Evolutionary conservation across 2,329 filamentous ascomycete genomes (phyloP).

Genomic region (Paracoccidioides brasiliensis): DNA sequence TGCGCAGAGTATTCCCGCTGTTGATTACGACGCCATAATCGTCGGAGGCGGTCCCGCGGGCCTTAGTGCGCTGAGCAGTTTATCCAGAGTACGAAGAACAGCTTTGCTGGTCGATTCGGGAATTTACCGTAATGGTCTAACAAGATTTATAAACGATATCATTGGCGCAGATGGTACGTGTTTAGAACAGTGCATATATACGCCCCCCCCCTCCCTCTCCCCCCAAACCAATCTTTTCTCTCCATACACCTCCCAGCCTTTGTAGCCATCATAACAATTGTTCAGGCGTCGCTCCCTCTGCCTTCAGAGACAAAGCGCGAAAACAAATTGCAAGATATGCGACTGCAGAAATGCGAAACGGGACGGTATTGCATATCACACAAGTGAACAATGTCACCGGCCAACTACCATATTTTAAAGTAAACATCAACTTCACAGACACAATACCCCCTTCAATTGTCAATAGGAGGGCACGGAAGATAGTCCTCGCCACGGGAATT

Average conservation of each 20-base stretch:
- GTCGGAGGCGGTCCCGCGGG: constrained; percentile 47
- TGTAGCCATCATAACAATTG: constrained; percentile 3
- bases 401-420: neutral
- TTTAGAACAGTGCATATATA: no score
- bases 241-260: neutral
- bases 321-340: constrained; percentile 40
- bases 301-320: constrained; percentile 43
- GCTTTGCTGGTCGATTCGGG: constrained; percentile 46
- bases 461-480: constrained; percentile 37
- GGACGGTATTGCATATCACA: constrained; percentile 34
- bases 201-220: no score
- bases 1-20: constrained; percentile 13
- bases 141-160: constrained; percentile 49
- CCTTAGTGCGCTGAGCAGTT: constrained; percentile 41
- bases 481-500: constrained; percentile 47
- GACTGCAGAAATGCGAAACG: constrained; percentile 39
- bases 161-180: constrained; percentile 44
- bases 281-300: constrained; percentile 41
- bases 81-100: constrained; percentile 45
- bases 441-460: neutral
- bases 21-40: constrained; percentile 43
- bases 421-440: neutral
- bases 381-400: constrained; percentile 11
- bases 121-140: constrained; percentile 44
- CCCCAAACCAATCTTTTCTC: neutral